These are phyloP conservation scores for Ceratocystis cacaofunesta DNA, from an alignment of 2,329 filamentous ascomycete species.

Conservation along the genomic window DNA sequence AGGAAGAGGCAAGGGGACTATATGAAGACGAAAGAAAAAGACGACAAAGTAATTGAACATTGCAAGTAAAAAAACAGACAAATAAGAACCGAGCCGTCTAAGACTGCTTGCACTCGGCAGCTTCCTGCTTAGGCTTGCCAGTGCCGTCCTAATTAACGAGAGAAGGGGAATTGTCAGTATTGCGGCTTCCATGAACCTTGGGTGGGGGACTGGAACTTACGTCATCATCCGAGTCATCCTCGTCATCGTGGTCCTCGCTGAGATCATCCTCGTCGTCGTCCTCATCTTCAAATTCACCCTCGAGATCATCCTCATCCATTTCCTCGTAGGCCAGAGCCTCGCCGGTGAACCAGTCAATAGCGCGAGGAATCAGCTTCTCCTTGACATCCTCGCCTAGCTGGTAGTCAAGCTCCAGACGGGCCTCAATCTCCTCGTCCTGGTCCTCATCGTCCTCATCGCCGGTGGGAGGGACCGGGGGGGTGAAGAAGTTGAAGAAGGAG, in stretches of 20 bases:
- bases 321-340: conserved; percentile 96
- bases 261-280: conserved; percentile 82
- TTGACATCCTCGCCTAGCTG: conserved; percentile 99
- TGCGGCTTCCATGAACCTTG: conserved; percentile 9
- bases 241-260: conserved; percentile 72
- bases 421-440: conserved; percentile 82
- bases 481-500: conserved; percentile 99
- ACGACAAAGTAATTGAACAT: conserved; percentile 8
- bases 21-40: conserved; percentile 5
- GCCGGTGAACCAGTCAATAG: conserved; percentile 98
- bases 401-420: conserved; percentile 94
- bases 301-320: conserved; percentile 65
- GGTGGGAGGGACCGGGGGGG: conserved; percentile 71
- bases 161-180: conserved; percentile 6
- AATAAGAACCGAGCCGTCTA: conserved; percentile 30
- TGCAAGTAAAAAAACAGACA: not conserved
- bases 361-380: conserved; percentile 96
- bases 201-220: conserved; percentile 32
- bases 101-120: conserved; percentile 92
- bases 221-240: conserved; percentile 65
- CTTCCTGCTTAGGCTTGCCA: conserved; percentile 84
- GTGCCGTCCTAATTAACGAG: conserved; percentile 51
- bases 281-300: conserved; percentile 78
- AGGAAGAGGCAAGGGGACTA: not conserved
- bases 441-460: conserved; percentile 57